Conservation (phyloP, 1,284 basidiomycete genomes). For the Coniferiporia sulphurascens region DNA sequence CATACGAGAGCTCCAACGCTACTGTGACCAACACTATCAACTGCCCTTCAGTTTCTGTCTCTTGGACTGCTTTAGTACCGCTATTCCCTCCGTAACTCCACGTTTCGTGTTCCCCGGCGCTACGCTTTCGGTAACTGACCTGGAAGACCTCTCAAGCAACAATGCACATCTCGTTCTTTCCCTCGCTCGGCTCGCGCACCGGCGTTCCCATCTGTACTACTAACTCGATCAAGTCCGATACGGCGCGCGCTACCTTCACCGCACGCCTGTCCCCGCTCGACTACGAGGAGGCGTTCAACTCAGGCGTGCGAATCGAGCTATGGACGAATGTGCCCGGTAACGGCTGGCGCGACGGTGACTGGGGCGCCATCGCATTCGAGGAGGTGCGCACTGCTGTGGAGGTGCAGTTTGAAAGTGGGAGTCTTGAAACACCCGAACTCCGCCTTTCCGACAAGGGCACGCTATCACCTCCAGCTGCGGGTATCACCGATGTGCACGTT, state of each 20-base stretch:
- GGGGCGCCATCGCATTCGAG: conserved; percentile 38
- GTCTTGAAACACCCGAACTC: not conserved
- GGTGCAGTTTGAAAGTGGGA: not conserved
- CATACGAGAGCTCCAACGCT: not conserved
- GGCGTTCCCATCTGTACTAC: not conserved
- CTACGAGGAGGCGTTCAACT: conserved; percentile 29
- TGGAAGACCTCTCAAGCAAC: not conserved
- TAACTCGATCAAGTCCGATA: not conserved
- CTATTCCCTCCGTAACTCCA: not conserved
- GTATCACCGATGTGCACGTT: not conserved
- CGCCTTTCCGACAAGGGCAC: not conserved
- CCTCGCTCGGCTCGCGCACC: not conserved
- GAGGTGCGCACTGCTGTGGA: conserved; percentile 7
- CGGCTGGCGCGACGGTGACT: conserved; percentile 27
- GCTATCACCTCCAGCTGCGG: not conserved
- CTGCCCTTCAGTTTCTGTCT: not conserved
- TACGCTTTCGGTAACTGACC: no score
- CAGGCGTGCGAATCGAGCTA: conserved; percentile 37
- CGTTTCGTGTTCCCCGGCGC: no score
- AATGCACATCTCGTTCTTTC: conserved; percentile 7
- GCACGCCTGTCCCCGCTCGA: conserved; percentile 32
- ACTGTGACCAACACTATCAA: not conserved
- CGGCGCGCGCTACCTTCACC: conserved; percentile 33
- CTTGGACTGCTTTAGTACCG: not conserved
- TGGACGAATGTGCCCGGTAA: conserved; percentile 40